Evolutionary conservation across 441 rosid species (phyloP).

Genomic region (Capsella rubella): DNA sequence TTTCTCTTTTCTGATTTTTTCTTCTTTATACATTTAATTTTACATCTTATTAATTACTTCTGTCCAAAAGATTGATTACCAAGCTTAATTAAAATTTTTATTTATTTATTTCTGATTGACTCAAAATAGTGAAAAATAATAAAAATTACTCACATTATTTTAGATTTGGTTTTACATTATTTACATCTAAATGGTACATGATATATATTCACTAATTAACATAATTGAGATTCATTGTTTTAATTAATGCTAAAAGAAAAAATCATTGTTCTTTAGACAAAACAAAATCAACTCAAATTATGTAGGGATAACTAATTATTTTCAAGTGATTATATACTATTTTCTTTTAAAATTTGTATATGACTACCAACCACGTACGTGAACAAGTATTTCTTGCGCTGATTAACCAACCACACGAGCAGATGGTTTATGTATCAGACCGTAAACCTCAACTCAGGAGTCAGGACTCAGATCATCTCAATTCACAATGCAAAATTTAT

Average conservation of each 20-base stretch:
- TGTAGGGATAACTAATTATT: not conserved
- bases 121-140: no score
- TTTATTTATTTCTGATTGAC: not conserved
- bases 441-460: not conserved
- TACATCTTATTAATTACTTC: not conserved
- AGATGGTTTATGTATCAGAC: slow-evolving; percentile 2
- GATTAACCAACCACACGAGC: not conserved
- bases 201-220: not conserved
- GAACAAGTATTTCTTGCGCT: not conserved
- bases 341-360: not conserved
- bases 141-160: no score
- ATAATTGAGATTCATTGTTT: not conserved
- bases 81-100: not conserved
- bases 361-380: not conserved
- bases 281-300: not conserved
- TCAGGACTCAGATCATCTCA: not conserved
- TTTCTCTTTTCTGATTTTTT: not conserved
- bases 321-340: not conserved
- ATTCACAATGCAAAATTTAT: slow-evolving; percentile 29
- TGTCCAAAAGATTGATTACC: not conserved
- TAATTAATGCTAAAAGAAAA: not conserved
- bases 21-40: not conserved
- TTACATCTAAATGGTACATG: no score
- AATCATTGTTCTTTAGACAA: not conserved
- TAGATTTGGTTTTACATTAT: not conserved